A percentile compares a stretch with the other conserved stretches of the same genome.
Conservation (phyloP, 768 basidiomycete species). For the Pleurotus tuoliensis region DNA sequence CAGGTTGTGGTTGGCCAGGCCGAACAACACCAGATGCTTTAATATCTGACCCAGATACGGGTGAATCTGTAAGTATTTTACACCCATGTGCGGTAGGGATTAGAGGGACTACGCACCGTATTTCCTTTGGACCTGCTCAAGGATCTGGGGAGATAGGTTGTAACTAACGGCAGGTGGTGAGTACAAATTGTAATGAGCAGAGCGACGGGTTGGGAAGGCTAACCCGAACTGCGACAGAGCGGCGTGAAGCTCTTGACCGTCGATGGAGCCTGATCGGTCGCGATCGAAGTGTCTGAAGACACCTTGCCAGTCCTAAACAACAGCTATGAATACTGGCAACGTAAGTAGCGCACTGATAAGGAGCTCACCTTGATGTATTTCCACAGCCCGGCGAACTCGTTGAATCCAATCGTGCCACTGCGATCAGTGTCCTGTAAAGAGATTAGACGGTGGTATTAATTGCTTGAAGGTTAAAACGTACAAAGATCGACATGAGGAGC, state of each 20-base stretch:
- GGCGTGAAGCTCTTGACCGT: constrained; percentile 58
- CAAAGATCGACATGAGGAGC: constrained; percentile 79
- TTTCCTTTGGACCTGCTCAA: constrained; percentile 70
- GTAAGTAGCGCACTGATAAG: not conserved
- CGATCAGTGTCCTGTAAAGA: constrained; percentile 57
- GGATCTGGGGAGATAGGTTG: constrained; percentile 62
- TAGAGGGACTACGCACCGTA: constrained; percentile 50
- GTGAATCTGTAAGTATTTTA: constrained; percentile 23
- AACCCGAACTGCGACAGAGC: constrained; percentile 76
- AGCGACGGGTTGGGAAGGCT: constrained; percentile 7
- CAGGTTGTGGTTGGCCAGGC: constrained; percentile 34
- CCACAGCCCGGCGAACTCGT: constrained; percentile 80
- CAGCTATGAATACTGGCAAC: not conserved
- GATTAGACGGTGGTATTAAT: not conserved
- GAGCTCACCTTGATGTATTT: constrained; percentile 65
- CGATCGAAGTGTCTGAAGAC: constrained; percentile 81
- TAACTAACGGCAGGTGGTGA: constrained; percentile 32
- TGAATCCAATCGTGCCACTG: constrained; percentile 76
- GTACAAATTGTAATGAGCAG: not conserved
- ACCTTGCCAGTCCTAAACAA: constrained; percentile 70
- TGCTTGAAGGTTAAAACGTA: constrained; percentile 27
- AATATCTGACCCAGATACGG: constrained; percentile 44
- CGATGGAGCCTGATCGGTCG: constrained; percentile 81
- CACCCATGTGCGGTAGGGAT: not conserved
- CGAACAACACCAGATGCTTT: constrained; percentile 46